Conservation (phyloP, 768 basidiomycete genomes). For the Glaciozyma antarctica region DNA sequence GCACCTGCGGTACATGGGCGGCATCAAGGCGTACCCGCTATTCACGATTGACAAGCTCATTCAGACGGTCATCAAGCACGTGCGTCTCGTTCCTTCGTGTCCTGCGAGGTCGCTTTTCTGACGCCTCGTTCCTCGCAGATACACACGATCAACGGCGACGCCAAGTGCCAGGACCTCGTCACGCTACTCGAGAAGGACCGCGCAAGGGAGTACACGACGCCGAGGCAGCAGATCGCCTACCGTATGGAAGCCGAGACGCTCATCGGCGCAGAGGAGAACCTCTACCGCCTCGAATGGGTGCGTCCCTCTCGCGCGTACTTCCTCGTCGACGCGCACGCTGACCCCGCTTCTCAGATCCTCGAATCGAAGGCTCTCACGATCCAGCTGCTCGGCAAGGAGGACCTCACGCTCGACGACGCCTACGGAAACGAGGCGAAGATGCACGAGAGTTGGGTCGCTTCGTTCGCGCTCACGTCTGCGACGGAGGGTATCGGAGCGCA, state of each 20-base stretch:
- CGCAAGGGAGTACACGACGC: conserved; percentile 31
- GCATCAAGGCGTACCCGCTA: conserved; percentile 78
- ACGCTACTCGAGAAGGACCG: conserved; percentile 34
- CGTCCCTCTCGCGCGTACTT: conserved; percentile 18
- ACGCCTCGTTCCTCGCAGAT: conserved; percentile 57
- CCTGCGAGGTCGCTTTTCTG: not conserved
- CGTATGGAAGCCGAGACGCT: conserved; percentile 44
- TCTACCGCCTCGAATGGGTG: conserved; percentile 45
- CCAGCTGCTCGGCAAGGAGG: conserved; percentile 43
- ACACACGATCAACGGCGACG: conserved; percentile 73
- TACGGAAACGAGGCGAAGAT: conserved; percentile 39
- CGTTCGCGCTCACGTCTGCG: conserved; percentile 41
- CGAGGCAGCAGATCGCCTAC: conserved; percentile 44
- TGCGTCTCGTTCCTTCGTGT: conserved; percentile 39
- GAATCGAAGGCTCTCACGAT: conserved; percentile 38
- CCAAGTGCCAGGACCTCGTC: conserved; percentile 67
- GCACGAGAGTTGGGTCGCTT: conserved; percentile 44
- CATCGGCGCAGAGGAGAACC: conserved; percentile 41
- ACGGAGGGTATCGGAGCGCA: conserved; percentile 43
- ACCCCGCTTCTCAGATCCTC: conserved; percentile 33
- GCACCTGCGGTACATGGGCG: conserved; percentile 91
- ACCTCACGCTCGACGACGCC: conserved; percentile 44
- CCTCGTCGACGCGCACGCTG: not conserved
- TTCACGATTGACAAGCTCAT: conserved; percentile 93
- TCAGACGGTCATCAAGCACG: conserved; percentile 87